A percentile compares a stretch with the other conserved stretches of the same genome.
Conservation (phyloP, 1,284 basidiomycete genomes). For the Rhodotorula sp. region DNA sequence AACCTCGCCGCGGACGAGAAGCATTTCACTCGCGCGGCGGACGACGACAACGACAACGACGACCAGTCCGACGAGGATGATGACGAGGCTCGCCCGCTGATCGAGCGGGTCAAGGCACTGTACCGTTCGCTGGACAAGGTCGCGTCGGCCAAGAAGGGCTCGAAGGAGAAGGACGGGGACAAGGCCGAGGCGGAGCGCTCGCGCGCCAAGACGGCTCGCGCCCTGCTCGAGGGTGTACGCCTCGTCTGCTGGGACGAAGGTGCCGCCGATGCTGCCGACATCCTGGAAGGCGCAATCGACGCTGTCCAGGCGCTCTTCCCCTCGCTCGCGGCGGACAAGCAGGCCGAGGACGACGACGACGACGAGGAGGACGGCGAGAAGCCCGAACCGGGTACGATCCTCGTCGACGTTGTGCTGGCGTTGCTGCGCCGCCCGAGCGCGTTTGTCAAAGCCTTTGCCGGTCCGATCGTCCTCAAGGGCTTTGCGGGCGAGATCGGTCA, state of each 20-base stretch:
- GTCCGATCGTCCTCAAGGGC: slow-evolving; percentile 70
- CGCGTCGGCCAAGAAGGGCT: neutral
- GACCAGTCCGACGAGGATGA: slow-evolving; percentile 36
- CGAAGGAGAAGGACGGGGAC: neutral
- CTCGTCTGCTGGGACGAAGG: slow-evolving; percentile 67
- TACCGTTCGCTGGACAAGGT: slow-evolving; percentile 19
- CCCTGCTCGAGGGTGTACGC: slow-evolving; percentile 54
- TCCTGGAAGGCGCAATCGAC: slow-evolving; percentile 61
- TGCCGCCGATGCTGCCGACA: slow-evolving; percentile 58
- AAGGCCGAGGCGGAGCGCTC: slow-evolving; percentile 15
- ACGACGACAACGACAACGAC: slow-evolving; percentile 52
- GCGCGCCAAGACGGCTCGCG: slow-evolving; percentile 28
- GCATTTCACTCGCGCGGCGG: slow-evolving; percentile 61
- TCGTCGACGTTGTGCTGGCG: slow-evolving; percentile 85
- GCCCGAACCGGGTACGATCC: slow-evolving; percentile 69
- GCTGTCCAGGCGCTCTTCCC: slow-evolving; percentile 44
- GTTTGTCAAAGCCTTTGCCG: slow-evolving; percentile 77
- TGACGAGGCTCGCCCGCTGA: slow-evolving; percentile 55
- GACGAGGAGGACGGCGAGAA: slow-evolving; percentile 50
- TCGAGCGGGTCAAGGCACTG: slow-evolving; percentile 55
- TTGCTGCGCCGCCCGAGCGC: slow-evolving; percentile 81
- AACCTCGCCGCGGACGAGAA: slow-evolving; percentile 65
- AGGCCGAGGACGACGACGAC: slow-evolving; percentile 46
- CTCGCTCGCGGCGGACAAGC: slow-evolving; percentile 46
- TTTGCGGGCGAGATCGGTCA: slow-evolving; percentile 68